Percentiles rank a stretch among this genome's conserved stretches.
Evolutionary conservation across 2,329 filamentous ascomycete genomes (phyloP).

Genomic region (Colletotrichum sp.): DNA sequence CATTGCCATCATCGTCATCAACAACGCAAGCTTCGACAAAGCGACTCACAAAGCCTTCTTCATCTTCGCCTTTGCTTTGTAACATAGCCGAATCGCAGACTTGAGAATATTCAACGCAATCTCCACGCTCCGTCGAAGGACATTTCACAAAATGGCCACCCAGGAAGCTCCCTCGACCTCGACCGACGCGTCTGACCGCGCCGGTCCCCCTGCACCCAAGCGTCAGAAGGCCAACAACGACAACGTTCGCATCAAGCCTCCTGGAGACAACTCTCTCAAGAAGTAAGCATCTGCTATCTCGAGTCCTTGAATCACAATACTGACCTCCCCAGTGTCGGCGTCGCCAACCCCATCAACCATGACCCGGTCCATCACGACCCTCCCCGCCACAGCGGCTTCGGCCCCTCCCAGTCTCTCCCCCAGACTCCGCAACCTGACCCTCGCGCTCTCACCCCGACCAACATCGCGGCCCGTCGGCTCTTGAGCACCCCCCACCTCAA

Average conservation of each 20-base stretch:
- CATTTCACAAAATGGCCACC: neutral
- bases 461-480: neutral
- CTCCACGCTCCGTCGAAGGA: no score
- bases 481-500: neutral
- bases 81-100: neutral
- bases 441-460: neutral
- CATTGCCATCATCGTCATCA: neutral
- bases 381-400: neutral
- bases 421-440: neutral
- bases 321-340: neutral
- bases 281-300: fast-evolving
- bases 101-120: neutral
- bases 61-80: neutral
- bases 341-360: neutral
- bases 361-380: neutral
- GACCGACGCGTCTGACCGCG: neutral
- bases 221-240: neutral
- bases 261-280: neutral
- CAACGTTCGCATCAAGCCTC: neutral
- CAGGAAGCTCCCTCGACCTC: neutral
- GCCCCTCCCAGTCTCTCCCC: neutral
- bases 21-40: neutral
- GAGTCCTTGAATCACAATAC: fast-evolving
- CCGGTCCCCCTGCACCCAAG: neutral
- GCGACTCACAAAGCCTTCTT: neutral